These are phyloP conservation scores for Tephrocybe sp. DNA, from an alignment of 768 basidiomycete species.

Conservation along the genomic window DNA sequence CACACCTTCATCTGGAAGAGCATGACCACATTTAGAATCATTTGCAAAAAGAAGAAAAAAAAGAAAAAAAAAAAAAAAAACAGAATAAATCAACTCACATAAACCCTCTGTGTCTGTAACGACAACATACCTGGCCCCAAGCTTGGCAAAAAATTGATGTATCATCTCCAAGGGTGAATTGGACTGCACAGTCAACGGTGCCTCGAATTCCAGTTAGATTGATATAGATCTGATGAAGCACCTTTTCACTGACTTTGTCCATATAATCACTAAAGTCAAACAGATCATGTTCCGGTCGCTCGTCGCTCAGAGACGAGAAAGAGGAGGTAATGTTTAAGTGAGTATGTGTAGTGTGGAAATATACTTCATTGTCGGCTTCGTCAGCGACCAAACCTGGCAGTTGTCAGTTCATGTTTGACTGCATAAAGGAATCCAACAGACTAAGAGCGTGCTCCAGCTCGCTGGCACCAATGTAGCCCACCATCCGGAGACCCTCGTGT, in stretches of 20 bases:
- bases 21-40: no score
- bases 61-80: no score
- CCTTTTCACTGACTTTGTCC: slow-evolving; percentile 61
- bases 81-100: slow-evolving; percentile 57
- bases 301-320: slow-evolving; percentile 50
- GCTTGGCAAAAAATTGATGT: slow-evolving; percentile 91
- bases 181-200: slow-evolving; percentile 80
- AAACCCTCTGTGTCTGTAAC: slow-evolving; percentile 79
- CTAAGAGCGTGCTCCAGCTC: slow-evolving; percentile 93
- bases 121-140: slow-evolving; percentile 88
- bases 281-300: slow-evolving; percentile 40
- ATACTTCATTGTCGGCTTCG: slow-evolving; percentile 61
- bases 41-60: no score
- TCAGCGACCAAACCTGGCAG: slow-evolving; percentile 71
- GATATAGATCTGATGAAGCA: neutral
- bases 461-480: slow-evolving; percentile 88
- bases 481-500: slow-evolving; percentile 57
- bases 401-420: slow-evolving; percentile 1
- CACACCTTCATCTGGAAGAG: slow-evolving; percentile 71
- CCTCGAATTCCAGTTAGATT: slow-evolving; percentile 39
- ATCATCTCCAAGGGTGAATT: slow-evolving; percentile 89
- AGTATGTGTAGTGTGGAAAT: slow-evolving; percentile 52
- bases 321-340: slow-evolving; percentile 52
- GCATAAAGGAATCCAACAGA: slow-evolving; percentile 34
- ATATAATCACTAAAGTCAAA: slow-evolving; percentile 88